These are phyloP conservation scores for Lichtheimia ramosa DNA, from an alignment of 371 early-diverging fungal genomes.

Conservation along the genomic window DNA sequence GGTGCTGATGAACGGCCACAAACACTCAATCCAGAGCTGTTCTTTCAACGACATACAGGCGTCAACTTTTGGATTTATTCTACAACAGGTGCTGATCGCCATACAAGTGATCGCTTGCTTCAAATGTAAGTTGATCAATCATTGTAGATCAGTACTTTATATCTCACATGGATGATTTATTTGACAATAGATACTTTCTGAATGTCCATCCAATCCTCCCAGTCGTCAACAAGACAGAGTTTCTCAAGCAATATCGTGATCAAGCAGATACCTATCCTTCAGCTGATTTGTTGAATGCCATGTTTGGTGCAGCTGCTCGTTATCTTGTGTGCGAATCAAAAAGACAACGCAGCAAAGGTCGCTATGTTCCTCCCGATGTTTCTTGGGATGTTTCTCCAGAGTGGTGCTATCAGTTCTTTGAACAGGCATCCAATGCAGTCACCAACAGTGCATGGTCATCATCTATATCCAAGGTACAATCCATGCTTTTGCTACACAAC, in stretches of 20 bases:
- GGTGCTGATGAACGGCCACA: background rate
- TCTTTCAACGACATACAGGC: background rate
- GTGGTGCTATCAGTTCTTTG: slow-evolving; percentile 47
- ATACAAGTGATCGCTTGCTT: slow-evolving; percentile 41
- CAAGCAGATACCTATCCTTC: slow-evolving; percentile 43
- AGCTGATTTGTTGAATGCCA: slow-evolving; percentile 42
- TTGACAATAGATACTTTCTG: slow-evolving; percentile 34
- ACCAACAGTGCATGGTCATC: slow-evolving; percentile 17
- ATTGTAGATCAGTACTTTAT: too few relatives aligned
- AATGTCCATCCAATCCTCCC: slow-evolving; percentile 49
- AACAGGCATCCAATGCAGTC: slow-evolving; percentile 30
- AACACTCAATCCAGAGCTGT: background rate
- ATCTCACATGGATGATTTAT: background rate
- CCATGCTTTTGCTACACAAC: slow-evolving; percentile 41
- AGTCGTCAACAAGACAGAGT: slow-evolving; percentile 41
- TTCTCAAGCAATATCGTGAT: slow-evolving; percentile 44
- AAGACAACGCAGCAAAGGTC: slow-evolving; percentile 11
- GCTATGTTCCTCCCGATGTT: slow-evolving; percentile 21
- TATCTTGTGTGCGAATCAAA: slow-evolving; percentile 39
- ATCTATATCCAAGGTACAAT: slow-evolving; percentile 43
- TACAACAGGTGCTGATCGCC: slow-evolving; percentile 35
- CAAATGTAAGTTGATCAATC: slow-evolving; percentile 35
- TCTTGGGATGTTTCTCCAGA: slow-evolving; percentile 35
- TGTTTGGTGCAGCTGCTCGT: slow-evolving; percentile 53
- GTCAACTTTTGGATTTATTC: slow-evolving; percentile 43